Base-by-base conservation (phyloP, 2,329 filamentous ascomycete genomes). In the Penicillium sp. region DNA sequence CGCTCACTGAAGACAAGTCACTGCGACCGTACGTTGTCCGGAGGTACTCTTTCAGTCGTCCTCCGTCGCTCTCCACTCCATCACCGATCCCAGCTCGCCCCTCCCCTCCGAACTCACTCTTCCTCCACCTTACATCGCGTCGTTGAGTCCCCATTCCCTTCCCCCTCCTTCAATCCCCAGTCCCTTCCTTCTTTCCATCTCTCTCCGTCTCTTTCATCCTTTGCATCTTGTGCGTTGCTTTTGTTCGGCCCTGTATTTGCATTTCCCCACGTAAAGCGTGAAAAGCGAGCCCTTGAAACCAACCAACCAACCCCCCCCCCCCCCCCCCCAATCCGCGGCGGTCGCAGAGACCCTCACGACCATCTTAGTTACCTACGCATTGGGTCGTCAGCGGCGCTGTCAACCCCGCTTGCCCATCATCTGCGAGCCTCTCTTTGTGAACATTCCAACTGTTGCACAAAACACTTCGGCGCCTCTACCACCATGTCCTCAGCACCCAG, bases 401-500 rank as follows among this genome's bases (percentile, higher is more conserved):
- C 28, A 48, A 40, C 49, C 46, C 51, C 49, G 40, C 46, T 46
- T 41, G 42, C 43, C 43, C 47, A 47, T 53, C 52, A 51, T 35
- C 46, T 39, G 43, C 48, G 49, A 45, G 39, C 46, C 44, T 29
- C 36, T 49, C 47, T 53, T 55, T 50, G 57, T 48, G 49, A 47
- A 48, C 33, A 18, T n/a, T 51, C 36, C 42, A 48, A 34, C 43
- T 33, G 42, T 39, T 45, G 32, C 28, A 18, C 28, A 32, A 32
- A 25, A 32, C 3, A 32, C 11, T 32, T 4, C 11, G 29, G 29
- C 29, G 29, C 7, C 29, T 37, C 42, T 43, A 54, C 58, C 58
- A 59, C 59, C 53, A 74, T 74, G 72, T 72, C 72, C 3, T 39
- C 43, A 56, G 66, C 74, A 47, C 67, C 76, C 53, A 70, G 76